Evolutionary conservation across 192 early-diverging fungal species (phyloP).

Genomic region (Mortierella antarctica): DNA sequence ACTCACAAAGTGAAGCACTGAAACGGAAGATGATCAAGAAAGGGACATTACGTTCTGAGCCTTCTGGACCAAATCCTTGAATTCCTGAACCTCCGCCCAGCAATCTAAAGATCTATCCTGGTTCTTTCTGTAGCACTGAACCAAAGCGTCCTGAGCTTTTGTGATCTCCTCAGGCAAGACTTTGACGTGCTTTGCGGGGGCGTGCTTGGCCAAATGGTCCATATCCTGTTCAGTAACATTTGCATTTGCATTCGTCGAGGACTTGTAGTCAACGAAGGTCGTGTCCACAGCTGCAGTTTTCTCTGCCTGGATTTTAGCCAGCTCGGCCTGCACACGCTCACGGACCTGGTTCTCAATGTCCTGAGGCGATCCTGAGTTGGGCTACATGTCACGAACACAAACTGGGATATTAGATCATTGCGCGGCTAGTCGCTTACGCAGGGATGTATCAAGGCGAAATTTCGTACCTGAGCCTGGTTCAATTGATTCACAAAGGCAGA

Average conservation of each 20-base stretch:
- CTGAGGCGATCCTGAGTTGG: conserved; percentile 23
- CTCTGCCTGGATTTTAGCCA: conserved; percentile 43
- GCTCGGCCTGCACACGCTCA: conserved; percentile 45
- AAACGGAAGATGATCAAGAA: neutral
- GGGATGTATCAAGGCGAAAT: neutral
- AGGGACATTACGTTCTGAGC: conserved; percentile 40
- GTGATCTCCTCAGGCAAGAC: conserved; percentile 49
- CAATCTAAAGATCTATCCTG: conserved; percentile 64
- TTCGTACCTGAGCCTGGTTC: conserved; percentile 35
- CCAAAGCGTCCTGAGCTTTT: conserved; percentile 43
- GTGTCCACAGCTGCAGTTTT: conserved; percentile 19
- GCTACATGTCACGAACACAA: neutral
- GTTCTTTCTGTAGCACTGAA: conserved; percentile 57
- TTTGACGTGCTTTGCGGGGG: conserved; percentile 45
- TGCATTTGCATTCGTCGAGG: conserved; percentile 37
- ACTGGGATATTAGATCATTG: neutral
- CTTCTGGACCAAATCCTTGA: conserved; percentile 59
- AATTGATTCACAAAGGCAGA: conserved; percentile 46
- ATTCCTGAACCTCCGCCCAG: conserved; percentile 72
- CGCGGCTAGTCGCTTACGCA: neutral
- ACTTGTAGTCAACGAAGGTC: conserved; percentile 29
- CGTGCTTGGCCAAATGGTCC: conserved; percentile 34
- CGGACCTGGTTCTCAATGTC: conserved; percentile 49
- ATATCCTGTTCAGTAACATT: conserved; percentile 49
- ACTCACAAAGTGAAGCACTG: neutral